Percentiles rank a stretch among this genome's conserved stretches.
Evolutionary conservation across 768 basidiomycete species (phyloP).

Genomic region (Serendipita sp.): DNA sequence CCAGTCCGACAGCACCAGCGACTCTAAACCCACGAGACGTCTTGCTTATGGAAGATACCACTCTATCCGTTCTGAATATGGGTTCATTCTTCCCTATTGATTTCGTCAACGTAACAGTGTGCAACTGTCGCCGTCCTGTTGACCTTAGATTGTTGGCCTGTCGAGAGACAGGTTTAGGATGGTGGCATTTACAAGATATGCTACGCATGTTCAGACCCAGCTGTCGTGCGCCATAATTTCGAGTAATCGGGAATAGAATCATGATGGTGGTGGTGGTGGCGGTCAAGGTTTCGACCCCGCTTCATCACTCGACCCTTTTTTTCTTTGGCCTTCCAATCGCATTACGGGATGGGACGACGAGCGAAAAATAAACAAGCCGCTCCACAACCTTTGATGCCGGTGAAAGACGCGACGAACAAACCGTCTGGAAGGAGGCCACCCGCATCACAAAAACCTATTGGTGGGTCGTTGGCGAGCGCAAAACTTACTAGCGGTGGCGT

Average conservation of each 20-base stretch:
- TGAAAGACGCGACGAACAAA: slow-evolving; percentile 17
- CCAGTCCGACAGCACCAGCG: background rate
- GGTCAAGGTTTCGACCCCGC: background rate
- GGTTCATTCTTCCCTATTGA: background rate
- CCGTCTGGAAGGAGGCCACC: slow-evolving; percentile 17
- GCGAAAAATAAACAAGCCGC: slow-evolving; percentile 71
- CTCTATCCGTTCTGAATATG: background rate
- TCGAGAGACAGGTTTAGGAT: background rate
- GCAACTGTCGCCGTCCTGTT: background rate
- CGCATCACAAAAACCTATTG: slow-evolving; percentile 33
- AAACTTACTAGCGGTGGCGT: background rate
- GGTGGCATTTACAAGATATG: background rate
- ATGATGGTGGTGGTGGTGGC: background rate
- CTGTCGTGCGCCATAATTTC: background rate
- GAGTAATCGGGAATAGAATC: background rate
- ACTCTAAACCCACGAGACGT: background rate
- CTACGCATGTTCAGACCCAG: background rate
- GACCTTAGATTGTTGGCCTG: background rate
- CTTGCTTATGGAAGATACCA: background rate
- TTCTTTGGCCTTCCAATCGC: background rate
- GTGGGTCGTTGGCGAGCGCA: background rate
- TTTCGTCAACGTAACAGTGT: background rate
- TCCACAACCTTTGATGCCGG: slow-evolving; percentile 39
- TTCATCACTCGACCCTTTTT: no score
- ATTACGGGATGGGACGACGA: slow-evolving; percentile 53